Base-by-base conservation (phyloP, 805 yeast species). In the Wickerhamomyces rabaulensis region DNA sequence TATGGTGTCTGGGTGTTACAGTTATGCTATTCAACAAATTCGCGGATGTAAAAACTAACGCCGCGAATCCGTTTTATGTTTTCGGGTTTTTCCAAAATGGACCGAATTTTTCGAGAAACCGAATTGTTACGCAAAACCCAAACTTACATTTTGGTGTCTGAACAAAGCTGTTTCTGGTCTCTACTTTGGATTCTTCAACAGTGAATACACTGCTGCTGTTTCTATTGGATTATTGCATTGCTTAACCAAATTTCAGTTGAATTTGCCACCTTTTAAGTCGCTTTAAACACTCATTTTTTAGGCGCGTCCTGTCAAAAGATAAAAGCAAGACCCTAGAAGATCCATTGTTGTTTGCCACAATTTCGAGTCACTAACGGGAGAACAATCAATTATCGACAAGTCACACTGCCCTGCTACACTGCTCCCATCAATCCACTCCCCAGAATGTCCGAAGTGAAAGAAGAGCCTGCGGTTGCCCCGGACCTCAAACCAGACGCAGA, bases 1-100 rank as follows among this genome's bases (percentile, higher is more conserved):
- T 22, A 35, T 40, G 48, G 46, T 45, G 48, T 45, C 23, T 31
- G 46, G 51, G 31, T 48, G 45, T 42, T 20, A n/a, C 19, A 25
- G 21, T 15, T n/a, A n/a, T n/a, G n/a, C n/a, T n/a, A n/a, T n/a
- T n/a, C n/a, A n/a, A n/a, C n/a, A n/a, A n/a, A n/a, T n/a, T n/a
- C n/a, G n/a, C n/a, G n/a, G n/a, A n/a, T n/a, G n/a, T n/a, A n/a
- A n/a, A n/a, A n/a, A n/a, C n/a, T n/a, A n/a, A n/a, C n/a, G n/a
- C 17, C 36, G 36, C 36, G 36, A 33, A 33, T 9, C 10, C 20
- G 20, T 33, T 33, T 33, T 33, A 33, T n/a, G 10, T 33, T 33
- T 9, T 33, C 36, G 36, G 15, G 15, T 31, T 25, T 25, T 25
- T 25, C 9, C 27, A 9, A 33, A 8, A 33, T 6, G 13, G 16